Percentiles rank a stretch among this genome's conserved stretches.
Conservation (phyloP, 2,329 filamentous ascomycete genomes). For the Colletotrichum australisinense region DNA sequence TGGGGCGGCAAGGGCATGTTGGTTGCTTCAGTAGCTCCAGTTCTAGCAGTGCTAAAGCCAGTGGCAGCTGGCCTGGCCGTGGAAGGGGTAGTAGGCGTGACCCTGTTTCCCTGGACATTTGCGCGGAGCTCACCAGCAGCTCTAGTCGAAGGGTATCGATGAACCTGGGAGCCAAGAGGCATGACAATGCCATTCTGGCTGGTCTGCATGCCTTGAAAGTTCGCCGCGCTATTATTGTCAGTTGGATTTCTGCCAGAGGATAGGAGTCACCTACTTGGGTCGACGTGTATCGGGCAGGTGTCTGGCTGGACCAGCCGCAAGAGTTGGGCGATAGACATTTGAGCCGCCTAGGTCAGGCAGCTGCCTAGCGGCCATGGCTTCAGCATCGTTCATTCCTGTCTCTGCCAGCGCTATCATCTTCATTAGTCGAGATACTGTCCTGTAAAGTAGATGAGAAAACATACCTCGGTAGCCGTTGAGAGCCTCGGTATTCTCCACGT, state of each 20-base stretch:
- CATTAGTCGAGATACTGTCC: not conserved
- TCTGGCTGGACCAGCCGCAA: not conserved
- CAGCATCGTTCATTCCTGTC: slow-evolving; percentile 44
- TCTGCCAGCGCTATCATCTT: slow-evolving; percentile 36
- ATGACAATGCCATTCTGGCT: slow-evolving; percentile 20
- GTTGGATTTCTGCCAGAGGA: not conserved
- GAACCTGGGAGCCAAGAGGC: slow-evolving; percentile 1
- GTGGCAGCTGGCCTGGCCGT: not conserved
- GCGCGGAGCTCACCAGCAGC: not conserved
- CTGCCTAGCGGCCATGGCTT: slow-evolving; percentile 41
- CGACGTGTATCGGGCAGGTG: not conserved
- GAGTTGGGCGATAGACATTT: not conserved
- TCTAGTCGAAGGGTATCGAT: not conserved
- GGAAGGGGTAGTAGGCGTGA: too few relatives aligned
- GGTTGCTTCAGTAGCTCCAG: not conserved
- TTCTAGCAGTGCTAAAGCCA: not conserved
- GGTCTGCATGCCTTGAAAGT: slow-evolving; percentile 3
- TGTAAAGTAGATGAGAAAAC: not conserved
- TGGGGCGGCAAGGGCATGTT: slow-evolving; percentile 8
- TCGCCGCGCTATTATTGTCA: not conserved
- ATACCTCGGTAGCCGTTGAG: slow-evolving; percentile 10
- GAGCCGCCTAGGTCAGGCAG: slow-evolving; percentile 39
- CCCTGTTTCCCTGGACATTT: not conserved
- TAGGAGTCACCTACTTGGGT: not conserved
- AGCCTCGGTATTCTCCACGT: slow-evolving; percentile 2